A percentile compares a stretch with the other conserved stretches of the same genome.
phyloP scores from a whole-genome alignment of 805 yeast species.

The Cyberlindnera samutprakarnensis region DNA sequence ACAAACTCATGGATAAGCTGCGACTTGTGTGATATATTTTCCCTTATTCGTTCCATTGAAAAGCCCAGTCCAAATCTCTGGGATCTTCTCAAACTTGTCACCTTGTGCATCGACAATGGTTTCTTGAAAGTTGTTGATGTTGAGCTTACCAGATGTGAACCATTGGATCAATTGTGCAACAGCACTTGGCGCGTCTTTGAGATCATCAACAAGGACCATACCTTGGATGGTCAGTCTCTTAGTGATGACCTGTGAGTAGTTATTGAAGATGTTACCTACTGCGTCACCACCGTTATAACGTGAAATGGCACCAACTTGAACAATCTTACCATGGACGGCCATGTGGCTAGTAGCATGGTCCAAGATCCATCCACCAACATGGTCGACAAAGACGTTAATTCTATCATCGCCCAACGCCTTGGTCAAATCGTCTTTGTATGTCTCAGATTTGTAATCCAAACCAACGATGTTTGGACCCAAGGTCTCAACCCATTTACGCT shows the following conservation, averaged over 20 bases:
- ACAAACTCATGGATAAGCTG: conserved; percentile 3
- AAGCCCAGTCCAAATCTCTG: conserved; percentile 39
- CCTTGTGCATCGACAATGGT: conserved; percentile 34
- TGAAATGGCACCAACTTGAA: conserved; percentile 61
- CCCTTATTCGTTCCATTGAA: conserved; percentile 42
- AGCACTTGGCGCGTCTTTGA: conserved; percentile 30
- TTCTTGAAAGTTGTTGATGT: conserved; percentile 26
- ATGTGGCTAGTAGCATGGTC: conserved; percentile 31
- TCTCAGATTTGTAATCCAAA: conserved; percentile 44
- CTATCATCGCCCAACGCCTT: conserved; percentile 39
- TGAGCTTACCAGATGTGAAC: conserved; percentile 35
- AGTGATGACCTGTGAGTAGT: conserved; percentile 37
- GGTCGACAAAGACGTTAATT: conserved; percentile 50
- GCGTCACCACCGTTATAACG: conserved; percentile 40
- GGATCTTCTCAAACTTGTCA: conserved; percentile 36
- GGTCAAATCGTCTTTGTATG: conserved; percentile 28
- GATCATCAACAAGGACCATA: conserved; percentile 41
- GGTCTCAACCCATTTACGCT: conserved; percentile 44
- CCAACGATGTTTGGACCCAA: conserved; percentile 45
- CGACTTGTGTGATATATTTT: conserved; percentile 38
- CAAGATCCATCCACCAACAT: conserved; percentile 56
- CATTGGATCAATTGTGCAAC: conserved; percentile 27
- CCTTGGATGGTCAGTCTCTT: conserved; percentile 48
- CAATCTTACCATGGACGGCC: conserved; percentile 35
- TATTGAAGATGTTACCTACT: conserved; percentile 27